Evolutionary conservation across 2,329 filamentous ascomycete genomes (phyloP).

Genomic region (Aspergillus japonicus): DNA sequence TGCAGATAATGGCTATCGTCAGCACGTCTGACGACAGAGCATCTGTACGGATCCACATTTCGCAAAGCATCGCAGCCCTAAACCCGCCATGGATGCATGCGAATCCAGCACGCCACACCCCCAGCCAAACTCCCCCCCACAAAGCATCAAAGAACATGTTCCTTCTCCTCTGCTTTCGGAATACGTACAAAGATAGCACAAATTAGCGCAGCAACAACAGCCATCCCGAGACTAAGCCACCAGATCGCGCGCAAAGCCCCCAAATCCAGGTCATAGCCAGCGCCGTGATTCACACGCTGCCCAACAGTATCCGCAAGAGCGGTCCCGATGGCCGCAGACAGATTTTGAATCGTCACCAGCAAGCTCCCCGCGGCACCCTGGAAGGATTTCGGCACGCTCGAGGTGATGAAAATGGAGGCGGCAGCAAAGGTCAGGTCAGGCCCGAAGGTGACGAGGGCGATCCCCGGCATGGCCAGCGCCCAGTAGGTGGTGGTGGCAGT

Average conservation of each 20-base stretch:
- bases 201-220: constrained; percentile 29
- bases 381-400: constrained; percentile 43
- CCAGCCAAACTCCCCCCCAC: too few species aligned
- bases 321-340: constrained; percentile 42
- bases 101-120: too few species aligned
- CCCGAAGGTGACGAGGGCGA: constrained; percentile 45
- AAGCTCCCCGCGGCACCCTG: constrained; percentile 47
- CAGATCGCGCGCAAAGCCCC: constrained; percentile 37
- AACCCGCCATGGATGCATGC: too few species aligned
- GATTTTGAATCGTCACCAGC: constrained; percentile 47
- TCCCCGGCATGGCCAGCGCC: constrained; percentile 43
- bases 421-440: constrained; percentile 47
- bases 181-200: constrained; percentile 40
- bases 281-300: constrained; percentile 15
- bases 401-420: constrained; percentile 47
- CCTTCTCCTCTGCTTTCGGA: constrained; percentile 36
- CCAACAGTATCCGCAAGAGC: constrained; percentile 34
- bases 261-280: constrained; percentile 18
- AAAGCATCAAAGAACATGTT: constrained; percentile 13
- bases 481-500: constrained; percentile 31
- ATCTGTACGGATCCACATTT: too few species aligned
- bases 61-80: too few species aligned
- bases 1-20: too few species aligned
- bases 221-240: constrained; percentile 37
- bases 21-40: too few species aligned